phyloP scores from a whole-genome alignment of 352 stramenopile genomes.

The Pythium utonaiense region DNA sequence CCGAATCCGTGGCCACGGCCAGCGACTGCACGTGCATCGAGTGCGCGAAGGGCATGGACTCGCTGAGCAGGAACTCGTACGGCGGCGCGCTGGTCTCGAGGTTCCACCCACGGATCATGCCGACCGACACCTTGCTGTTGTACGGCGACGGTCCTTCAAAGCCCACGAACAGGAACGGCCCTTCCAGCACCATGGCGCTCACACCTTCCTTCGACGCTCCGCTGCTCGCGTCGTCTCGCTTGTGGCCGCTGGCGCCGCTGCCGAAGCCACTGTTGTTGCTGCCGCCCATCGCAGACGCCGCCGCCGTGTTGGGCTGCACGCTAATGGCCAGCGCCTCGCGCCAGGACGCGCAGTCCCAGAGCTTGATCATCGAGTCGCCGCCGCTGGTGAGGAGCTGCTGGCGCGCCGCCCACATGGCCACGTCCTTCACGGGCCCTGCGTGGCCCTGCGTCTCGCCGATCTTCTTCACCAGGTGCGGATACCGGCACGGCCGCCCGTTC shows the following conservation, averaged over 20 bases:
- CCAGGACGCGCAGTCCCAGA: constrained; percentile 82
- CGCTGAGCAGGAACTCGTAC: constrained; percentile 61
- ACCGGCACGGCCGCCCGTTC: constrained; percentile 62
- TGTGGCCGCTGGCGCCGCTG: constrained; percentile 8
- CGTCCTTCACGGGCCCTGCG: constrained; percentile 68
- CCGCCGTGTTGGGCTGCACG: constrained; percentile 32
- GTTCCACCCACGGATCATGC: constrained; percentile 81
- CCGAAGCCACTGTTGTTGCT: constrained; percentile 3
- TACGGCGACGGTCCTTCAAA: constrained; percentile 67
- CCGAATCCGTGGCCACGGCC: constrained; percentile 61
- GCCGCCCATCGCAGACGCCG: neutral
- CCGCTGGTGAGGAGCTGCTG: constrained; percentile 80
- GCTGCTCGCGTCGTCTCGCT: constrained; percentile 6
- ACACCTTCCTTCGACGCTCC: constrained; percentile 47
- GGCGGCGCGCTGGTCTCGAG: constrained; percentile 65
- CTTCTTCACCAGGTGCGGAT: constrained; percentile 81
- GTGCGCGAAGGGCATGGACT: constrained; percentile 74
- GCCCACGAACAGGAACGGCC: constrained; percentile 76
- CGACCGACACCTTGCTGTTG: constrained; percentile 54
- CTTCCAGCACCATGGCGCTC: constrained; percentile 60
- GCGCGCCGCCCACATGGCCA: constrained; percentile 62
- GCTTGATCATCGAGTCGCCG: constrained; percentile 69
- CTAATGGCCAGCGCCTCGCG: constrained; percentile 75
- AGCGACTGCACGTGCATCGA: constrained; percentile 71
- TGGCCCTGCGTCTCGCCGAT: constrained; percentile 79